A percentile compares a stretch with the other conserved stretches of the same genome.
Evolutionary conservation across 129 eudicot species (phyloP).

Genomic region (Flaveria ramosissima): DNA sequence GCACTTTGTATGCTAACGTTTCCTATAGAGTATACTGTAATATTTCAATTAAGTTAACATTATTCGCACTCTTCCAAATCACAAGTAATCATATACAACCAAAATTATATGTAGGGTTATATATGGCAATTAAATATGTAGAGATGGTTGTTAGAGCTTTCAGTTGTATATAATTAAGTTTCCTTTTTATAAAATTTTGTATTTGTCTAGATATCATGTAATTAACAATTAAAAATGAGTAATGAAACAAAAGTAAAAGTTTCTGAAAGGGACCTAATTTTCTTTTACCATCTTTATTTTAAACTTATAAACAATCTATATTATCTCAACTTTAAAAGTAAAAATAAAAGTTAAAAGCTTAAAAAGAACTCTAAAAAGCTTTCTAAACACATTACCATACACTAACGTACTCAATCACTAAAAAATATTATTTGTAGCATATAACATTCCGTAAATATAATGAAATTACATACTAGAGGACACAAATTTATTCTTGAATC

Average conservation of each 20-base stretch:
- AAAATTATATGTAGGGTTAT: too few relatives aligned
- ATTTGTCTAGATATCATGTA: too few relatives aligned
- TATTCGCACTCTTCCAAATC: too few relatives aligned
- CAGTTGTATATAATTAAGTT: not conserved
- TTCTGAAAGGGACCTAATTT: not conserved
- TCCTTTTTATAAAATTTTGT: too few relatives aligned
- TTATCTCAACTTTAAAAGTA: not conserved
- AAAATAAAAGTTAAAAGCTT: too few relatives aligned
- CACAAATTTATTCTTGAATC: slow-evolving; percentile 22
- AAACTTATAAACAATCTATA: not conserved
- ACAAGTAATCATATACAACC: too few relatives aligned
- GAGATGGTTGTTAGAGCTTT: not conserved
- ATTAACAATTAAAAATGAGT: not conserved
- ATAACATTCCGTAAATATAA: not conserved
- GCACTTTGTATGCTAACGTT: too few relatives aligned
- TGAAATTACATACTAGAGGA: not conserved
- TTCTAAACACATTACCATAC: not conserved
- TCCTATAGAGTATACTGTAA: too few relatives aligned
- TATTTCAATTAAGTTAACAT: too few relatives aligned
- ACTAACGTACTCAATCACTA: not conserved
- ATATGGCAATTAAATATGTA: not conserved
- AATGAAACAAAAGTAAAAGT: not conserved
- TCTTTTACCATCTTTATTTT: not conserved
- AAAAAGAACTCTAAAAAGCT: not conserved
- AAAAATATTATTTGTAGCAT: not conserved